Base-by-base conservation (phyloP, 2,329 filamentous ascomycete species). In the Acrocalymma vagum region DNA sequence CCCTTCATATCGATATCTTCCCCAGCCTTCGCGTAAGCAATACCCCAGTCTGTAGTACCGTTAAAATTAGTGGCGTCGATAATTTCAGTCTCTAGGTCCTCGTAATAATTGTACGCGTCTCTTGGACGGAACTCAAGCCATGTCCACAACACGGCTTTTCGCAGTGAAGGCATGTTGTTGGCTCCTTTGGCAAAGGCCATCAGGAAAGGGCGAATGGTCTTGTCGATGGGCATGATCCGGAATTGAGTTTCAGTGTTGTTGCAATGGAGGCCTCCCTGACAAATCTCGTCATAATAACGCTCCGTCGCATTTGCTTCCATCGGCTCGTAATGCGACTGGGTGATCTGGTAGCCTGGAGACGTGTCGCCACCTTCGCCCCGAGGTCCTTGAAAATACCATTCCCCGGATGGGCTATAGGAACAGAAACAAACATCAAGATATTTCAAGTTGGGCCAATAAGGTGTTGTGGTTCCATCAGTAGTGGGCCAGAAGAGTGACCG, bases 381-480 rank as follows among this genome's bases (percentile, higher is more conserved):
- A 9, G 48, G 53, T 9, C 53, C 51, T 16, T 45, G 5, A 17
- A 58, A 54, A 25, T 55, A 60, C 47, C 47, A 55, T 8, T 3
- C 3, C 2, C 55, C 53, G 4, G 47, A 54, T 3, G 54, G 50
- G 11, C 17, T 33, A 5, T 21, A 34, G 11, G 44, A 39, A 26
- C 51, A 43, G 32, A 58, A 54, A 28, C 38, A 29, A 26, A 56
- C 35, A 9, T 10, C 11, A 7, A 60, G 30, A n/a, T 25, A 42
- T 29, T 56, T 31, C 7, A 60, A 43, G 26, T 53, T 48, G 10
- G 52, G 52, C 48, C 54, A 58, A 10, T 23, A 21, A 16, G 50
- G 43, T n/a, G n/a, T n/a, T n/a, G n/a, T n/a, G 9, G 28, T 36
- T 6, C 15, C 26, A 14, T 26, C 27, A 34, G 42, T 36, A 8